phyloP scores from a whole-genome alignment of 2,329 filamentous ascomycete genomes.

The Colletotrichum camelliae region DNA sequence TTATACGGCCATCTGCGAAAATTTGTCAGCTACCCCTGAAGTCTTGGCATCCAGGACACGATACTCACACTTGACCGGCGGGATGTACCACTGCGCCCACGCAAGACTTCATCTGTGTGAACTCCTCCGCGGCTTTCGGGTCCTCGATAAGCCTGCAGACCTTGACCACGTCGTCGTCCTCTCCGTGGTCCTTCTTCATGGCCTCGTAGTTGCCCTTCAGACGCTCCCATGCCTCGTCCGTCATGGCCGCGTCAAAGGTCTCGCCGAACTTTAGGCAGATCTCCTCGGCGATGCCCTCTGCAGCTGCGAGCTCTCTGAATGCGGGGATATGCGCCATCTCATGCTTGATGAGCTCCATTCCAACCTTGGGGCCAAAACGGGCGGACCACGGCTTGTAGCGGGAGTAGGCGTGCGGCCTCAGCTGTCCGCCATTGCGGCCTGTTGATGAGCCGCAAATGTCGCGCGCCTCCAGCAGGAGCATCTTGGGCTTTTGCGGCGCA shows the following conservation, averaged over 20 bases:
- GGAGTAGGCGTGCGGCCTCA: slow-evolving; percentile 25
- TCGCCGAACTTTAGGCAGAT: background rate
- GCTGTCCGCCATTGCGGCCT: slow-evolving; percentile 37
- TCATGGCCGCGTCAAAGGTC: background rate
- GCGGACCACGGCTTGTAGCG: slow-evolving; percentile 23
- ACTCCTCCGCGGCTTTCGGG: background rate
- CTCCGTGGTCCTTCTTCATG: background rate
- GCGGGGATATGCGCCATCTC: slow-evolving; percentile 24
- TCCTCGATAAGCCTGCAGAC: background rate
- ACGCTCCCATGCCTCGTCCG: background rate
- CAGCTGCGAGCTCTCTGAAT: background rate
- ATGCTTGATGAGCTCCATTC: slow-evolving; percentile 28
- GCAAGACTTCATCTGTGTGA: background rate
- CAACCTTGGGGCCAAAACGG: slow-evolving; percentile 23
- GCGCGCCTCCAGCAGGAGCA: slow-evolving; percentile 39
- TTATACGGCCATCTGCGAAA: background rate
- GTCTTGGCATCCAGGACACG: background rate
- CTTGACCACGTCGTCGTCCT: background rate
- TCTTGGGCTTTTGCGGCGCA: slow-evolving; percentile 15
- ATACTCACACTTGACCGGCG: background rate
- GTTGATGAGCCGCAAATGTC: slow-evolving; percentile 42
- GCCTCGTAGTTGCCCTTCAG: background rate
- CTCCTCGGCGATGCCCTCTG: background rate
- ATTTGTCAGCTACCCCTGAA: background rate
- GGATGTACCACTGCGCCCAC: background rate